Evolutionary conservation across 208 protist species (phyloP).

Genomic region (Leishmania major): DNA sequence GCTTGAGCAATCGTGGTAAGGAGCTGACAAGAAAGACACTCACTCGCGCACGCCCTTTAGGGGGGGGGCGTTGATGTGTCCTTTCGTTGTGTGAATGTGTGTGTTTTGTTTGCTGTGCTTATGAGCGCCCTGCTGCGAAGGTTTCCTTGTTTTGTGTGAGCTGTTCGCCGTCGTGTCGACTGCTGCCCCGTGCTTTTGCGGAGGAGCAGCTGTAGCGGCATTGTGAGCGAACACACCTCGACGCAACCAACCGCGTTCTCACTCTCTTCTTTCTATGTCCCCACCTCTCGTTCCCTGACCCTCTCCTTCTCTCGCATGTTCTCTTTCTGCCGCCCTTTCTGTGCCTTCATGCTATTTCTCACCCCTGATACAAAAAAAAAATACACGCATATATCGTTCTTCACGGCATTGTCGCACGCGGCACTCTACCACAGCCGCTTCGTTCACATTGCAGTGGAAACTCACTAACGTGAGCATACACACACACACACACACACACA

Average conservation of each 20-base stretch:
- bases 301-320: background rate
- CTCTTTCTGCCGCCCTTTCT: background rate
- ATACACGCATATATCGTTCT: background rate
- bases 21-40: background rate
- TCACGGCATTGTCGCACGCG: background rate
- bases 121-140: too few species aligned
- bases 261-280: background rate
- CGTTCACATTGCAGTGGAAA: background rate
- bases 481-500: background rate
- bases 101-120: background rate
- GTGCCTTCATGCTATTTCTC: background rate
- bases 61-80: background rate
- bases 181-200: background rate
- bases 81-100: background rate
- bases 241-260: background rate
- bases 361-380: too few species aligned
- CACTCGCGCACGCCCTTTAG: background rate
- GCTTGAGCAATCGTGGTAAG: background rate
- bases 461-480: background rate
- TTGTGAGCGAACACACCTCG: background rate
- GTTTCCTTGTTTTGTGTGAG: conserved; percentile 23
- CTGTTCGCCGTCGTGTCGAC: background rate
- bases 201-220: background rate
- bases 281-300: background rate
- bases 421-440: background rate